phyloP scores from a whole-genome alignment of 2,329 filamentous ascomycete genomes.

The Ophiocordyceps camponoti-leonardi region DNA sequence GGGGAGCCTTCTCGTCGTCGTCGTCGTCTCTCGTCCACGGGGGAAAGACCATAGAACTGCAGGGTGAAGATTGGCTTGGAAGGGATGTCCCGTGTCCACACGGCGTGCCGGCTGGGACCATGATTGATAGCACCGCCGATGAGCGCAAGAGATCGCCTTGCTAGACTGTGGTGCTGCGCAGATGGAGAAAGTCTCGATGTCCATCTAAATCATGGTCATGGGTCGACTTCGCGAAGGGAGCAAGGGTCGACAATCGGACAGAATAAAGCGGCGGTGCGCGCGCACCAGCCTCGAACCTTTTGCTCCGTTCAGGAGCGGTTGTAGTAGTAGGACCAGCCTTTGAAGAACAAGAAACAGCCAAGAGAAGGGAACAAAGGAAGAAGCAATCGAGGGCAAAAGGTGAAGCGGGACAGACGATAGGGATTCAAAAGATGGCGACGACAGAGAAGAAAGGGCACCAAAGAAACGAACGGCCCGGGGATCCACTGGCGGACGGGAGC shows the following conservation, averaged over 20 bases:
- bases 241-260: neutral
- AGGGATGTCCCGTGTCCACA: neutral
- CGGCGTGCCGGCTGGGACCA: neutral
- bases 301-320: neutral
- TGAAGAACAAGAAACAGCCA: neutral
- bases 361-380: neutral
- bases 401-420: no score
- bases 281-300: neutral
- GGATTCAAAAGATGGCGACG: neutral
- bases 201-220: neutral
- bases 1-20: constrained; percentile 1
- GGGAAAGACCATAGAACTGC: constrained; percentile 3
- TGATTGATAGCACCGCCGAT: neutral
- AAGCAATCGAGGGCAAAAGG: neutral
- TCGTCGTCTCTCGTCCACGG: constrained; percentile 11
- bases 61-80: neutral
- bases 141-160: neutral
- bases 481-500: neutral
- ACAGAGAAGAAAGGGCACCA: neutral
- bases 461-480: neutral
- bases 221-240: neutral
- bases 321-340: no score
- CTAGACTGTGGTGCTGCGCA: neutral
- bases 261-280: neutral
- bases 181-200: neutral